Evolutionary conservation across 305 asterid species (phyloP).

Genomic region (Solanum hybrid): DNA sequence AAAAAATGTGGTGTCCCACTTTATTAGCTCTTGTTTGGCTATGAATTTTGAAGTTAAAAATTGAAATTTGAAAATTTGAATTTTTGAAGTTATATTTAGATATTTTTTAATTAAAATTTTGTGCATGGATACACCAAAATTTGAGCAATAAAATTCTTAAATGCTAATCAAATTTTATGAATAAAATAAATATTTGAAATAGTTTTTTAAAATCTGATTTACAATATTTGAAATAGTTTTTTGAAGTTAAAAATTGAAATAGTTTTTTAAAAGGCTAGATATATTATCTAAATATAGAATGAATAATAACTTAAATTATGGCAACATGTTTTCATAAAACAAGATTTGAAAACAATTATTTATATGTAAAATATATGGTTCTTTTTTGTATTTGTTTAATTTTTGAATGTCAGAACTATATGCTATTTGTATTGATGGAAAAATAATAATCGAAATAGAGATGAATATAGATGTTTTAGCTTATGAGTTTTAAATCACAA

Average conservation of each 20-base stretch:
- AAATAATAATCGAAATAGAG: neutral
- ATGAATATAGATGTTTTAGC: neutral
- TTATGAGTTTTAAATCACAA: neutral
- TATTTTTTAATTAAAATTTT: neutral
- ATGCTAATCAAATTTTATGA: neutral
- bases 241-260: no score
- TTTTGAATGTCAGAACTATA: neutral
- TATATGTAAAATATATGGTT: neutral
- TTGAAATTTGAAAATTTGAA: neutral
- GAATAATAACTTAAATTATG: neutral
- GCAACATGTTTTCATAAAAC: neutral
- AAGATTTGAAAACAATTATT: neutral
- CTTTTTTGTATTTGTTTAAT: neutral
- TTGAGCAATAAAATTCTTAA: neutral
- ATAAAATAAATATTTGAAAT: neutral
- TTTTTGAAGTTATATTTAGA: neutral
- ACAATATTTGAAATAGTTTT: no score
- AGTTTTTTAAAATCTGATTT: no score
- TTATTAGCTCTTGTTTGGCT: neutral
- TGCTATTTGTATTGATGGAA: neutral
- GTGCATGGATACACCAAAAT: neutral
- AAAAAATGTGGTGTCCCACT: neutral
- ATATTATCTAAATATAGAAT: neutral
- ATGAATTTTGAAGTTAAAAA: neutral
- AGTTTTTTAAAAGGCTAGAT: neutral